These are phyloP conservation scores for Cryptococcus amylolentus DNA, from an alignment of 1,284 basidiomycete genomes.

Conservation along the genomic window DNA sequence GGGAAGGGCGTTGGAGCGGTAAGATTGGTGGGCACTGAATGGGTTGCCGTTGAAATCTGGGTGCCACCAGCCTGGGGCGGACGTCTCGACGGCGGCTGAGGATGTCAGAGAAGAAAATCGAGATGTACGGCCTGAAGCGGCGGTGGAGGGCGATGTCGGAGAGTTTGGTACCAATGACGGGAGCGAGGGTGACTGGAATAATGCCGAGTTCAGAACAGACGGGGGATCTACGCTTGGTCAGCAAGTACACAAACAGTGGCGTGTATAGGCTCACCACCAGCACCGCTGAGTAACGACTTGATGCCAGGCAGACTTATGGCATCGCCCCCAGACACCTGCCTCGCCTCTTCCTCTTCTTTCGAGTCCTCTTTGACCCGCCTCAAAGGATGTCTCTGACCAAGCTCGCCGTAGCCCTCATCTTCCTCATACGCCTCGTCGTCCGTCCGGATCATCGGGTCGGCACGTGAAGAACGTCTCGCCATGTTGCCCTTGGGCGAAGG, in stretches of 20 bases:
- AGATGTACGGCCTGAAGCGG: conserved; percentile 35
- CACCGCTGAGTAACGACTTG: conserved; percentile 28
- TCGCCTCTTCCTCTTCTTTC: conserved; percentile 3
- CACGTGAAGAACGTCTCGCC: conserved; percentile 25
- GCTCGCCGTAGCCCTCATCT: conserved; percentile 37
- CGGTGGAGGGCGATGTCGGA: conserved; percentile 29
- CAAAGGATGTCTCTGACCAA: conserved; percentile 39
- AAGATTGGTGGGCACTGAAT: background rate
- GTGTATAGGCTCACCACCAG: conserved; percentile 15
- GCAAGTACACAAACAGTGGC: background rate
- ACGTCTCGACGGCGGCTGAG: conserved; percentile 11
- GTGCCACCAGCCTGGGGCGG: conserved; percentile 38
- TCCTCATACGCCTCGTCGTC: conserved; percentile 26
- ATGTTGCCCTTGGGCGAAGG: background rate
- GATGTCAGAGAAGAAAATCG: conserved; percentile 42
- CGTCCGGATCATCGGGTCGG: conserved; percentile 39
- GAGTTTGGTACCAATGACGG: conserved; percentile 30
- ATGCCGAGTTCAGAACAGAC: conserved; percentile 15
- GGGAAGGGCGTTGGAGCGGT: conserved; percentile 16
- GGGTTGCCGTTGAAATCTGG: conserved; percentile 27
- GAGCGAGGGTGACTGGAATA: conserved; percentile 27
- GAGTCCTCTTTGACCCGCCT: conserved; percentile 35
- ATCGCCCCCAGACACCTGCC: background rate
- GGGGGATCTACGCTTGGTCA: conserved; percentile 15
- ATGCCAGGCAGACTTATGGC: conserved; percentile 36